Evolutionary conservation across 2,329 filamentous ascomycete genomes (phyloP).

Genomic region (Cordyceps cicadae): DNA sequence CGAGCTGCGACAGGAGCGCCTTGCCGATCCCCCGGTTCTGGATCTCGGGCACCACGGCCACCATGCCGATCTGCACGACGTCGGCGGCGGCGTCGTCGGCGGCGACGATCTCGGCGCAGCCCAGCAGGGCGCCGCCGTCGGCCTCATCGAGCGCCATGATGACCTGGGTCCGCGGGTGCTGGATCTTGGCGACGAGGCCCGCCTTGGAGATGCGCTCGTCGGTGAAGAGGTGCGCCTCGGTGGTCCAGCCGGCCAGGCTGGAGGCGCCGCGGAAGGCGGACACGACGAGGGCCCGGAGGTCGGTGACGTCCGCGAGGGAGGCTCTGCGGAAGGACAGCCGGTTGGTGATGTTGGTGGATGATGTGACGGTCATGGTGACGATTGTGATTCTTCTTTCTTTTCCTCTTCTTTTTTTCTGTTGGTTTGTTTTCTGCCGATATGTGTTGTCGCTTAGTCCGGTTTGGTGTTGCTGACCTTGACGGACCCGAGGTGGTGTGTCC

Average conservation of each 20-base stretch:
- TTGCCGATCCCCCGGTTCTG: constrained; percentile 37
- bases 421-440: too few species aligned
- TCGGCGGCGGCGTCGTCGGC: constrained; percentile 13
- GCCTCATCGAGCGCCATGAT: constrained; percentile 27
- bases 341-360: too few species aligned
- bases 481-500: neutral
- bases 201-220: constrained; percentile 34
- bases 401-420: neutral
- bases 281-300: constrained; percentile 30
- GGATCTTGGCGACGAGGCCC: constrained; percentile 32
- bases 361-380: neutral
- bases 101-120: constrained; percentile 35
- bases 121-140: constrained; percentile 20
- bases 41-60: constrained; percentile 34
- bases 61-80: constrained; percentile 37
- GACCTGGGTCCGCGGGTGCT: constrained; percentile 25
- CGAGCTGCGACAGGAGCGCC: constrained; percentile 27
- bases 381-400: neutral
- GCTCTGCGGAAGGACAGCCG: constrained; percentile 25
- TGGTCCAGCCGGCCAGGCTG: constrained; percentile 37
- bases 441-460: neutral
- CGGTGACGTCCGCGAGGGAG: constrained; percentile 22
- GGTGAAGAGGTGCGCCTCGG: constrained; percentile 35
- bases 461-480: neutral
- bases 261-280: constrained; percentile 37